Evolutionary conservation across 208 protist genomes (phyloP).

Genomic region (Trypanosoma cruzi): DNA sequence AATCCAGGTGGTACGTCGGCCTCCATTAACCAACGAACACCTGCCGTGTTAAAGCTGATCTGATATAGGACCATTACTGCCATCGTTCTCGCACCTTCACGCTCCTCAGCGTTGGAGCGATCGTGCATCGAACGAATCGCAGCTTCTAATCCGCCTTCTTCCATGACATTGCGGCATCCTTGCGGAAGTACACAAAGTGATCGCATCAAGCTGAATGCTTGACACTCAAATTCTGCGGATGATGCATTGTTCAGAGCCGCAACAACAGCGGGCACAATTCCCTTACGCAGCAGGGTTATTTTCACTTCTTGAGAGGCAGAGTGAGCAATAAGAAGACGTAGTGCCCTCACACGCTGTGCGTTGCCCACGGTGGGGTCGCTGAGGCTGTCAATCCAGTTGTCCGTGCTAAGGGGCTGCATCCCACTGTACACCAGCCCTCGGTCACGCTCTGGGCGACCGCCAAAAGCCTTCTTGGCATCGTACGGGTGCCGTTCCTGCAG

Average conservation of each 20-base stretch:
- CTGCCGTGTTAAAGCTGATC: constrained; percentile 57
- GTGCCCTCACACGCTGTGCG: constrained; percentile 53
- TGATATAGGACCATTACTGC: constrained; percentile 58
- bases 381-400: constrained; percentile 53
- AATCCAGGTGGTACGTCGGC: constrained; percentile 43
- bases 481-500: constrained; percentile 88
- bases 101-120: constrained; percentile 12
- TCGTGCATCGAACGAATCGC: constrained; percentile 33
- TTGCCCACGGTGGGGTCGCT: constrained; percentile 46
- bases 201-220: constrained; percentile 70
- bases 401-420: constrained; percentile 30
- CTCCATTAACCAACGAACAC: constrained; percentile 71
- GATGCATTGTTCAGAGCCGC: constrained; percentile 32
- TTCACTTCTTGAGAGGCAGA: constrained; percentile 80
- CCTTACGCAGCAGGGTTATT: constrained; percentile 63
- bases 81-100: constrained; percentile 32
- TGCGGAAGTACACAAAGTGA: constrained; percentile 77
- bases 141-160: constrained; percentile 51
- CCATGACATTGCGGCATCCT: constrained; percentile 67
- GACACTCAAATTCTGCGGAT: constrained; percentile 47
- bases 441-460: constrained; percentile 48
- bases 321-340: constrained; percentile 69
- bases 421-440: constrained; percentile 69
- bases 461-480: constrained; percentile 72
- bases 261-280: constrained; percentile 53